Evolutionary conservation across 148 eudicot genomes (phyloP), one percentile per base, ranked within the genome.

Genomic region (Chenopodium formosanum): DNA sequence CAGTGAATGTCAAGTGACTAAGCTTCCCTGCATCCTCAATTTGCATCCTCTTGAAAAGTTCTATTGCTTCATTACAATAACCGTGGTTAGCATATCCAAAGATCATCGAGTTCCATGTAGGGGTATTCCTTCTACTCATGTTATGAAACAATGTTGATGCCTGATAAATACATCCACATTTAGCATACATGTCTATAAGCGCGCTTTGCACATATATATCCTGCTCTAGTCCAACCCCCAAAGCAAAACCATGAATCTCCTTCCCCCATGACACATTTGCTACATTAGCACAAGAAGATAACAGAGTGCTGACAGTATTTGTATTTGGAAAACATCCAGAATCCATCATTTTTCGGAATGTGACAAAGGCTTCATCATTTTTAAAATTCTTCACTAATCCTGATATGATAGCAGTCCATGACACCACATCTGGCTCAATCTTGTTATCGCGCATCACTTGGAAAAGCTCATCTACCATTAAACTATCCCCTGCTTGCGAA

Each of bases 101-200:
- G 80, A 94, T 89, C 95, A 94, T 94, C 1, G 97, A 91, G 83
- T 94, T 94, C 98, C 98, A 94, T 29, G 97, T 94, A 16, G 90
- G 92, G 10, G 89, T 90, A 73, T 90, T 93, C 71, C 82, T 91
- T 73, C 53, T 86, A 19, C 74, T 60, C 93, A 85, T 91, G 58
- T 70, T 86, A 11, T 83, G 78, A 75, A 94, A 94, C 86, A 94
- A 81, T 44, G 81, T 82, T 72, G 80, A 83, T 64, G 95, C 95
- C 85, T 93, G 89, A 65, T 50, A 69, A 70, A 93, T 83, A 17
- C 70, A 86, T 2, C 95, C 98, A 70, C 97, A 93, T 84, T 94
- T 94, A 13, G 95, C 91, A 76, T 94, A 92, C 97, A 93, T 91
- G 85, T 91, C 98, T 31, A 93, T 84, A 7, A 94, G 90, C 3